Percentiles rank a stretch among this genome's conserved stretches.
phyloP scores from a whole-genome alignment of 768 basidiomycete species.

The Krasilnikovozyma curviuscula region DNA sequence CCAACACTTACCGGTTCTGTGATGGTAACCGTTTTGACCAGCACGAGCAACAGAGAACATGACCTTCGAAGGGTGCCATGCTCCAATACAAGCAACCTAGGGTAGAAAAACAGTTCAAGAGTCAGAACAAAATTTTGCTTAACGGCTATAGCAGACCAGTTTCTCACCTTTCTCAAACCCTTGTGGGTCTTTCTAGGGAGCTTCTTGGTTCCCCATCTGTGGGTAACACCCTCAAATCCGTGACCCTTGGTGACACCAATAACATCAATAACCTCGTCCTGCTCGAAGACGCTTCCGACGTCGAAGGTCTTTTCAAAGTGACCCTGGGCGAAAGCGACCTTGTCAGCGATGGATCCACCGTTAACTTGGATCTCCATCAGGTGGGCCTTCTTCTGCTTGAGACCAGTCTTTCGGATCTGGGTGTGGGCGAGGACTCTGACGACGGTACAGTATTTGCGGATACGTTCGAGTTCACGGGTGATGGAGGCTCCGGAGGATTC shows the following conservation, averaged over 20 bases:
- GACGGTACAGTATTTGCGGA: conserved; percentile 99
- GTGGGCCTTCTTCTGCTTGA: conserved; percentile 98
- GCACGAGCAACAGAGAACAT: conserved; percentile 99
- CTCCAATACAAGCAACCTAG: conserved; percentile 32
- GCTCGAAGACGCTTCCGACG: conserved; percentile 69
- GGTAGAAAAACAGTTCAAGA: conserved; percentile 99
- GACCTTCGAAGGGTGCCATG: conserved; percentile 47
- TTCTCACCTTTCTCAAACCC: conserved; percentile 98
- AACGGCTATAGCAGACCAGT: too few species aligned
- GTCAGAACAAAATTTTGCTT: too few species aligned
- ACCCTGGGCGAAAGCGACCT: conserved; percentile 82
- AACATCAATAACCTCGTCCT: conserved; percentile 88
- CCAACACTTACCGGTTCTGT: too few species aligned
- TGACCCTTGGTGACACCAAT: conserved; percentile 97
- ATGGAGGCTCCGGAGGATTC: conserved; percentile 84
- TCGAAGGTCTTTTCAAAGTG: conserved; percentile 95
- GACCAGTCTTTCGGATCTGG: conserved; percentile 92
- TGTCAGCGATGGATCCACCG: conserved; percentile 86
- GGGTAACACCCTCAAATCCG: conserved; percentile 97
- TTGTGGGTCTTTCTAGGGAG: conserved; percentile 98
- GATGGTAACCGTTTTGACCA: conserved; percentile 59
- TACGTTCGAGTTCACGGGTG: conserved; percentile 90
- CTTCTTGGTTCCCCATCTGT: conserved; percentile 99
- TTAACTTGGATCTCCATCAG: conserved; percentile 99
- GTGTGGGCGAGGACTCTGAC: conserved; percentile 99